A percentile compares a stretch with the other conserved stretches of the same genome.
phyloP scores from a whole-genome alignment of 2,329 filamentous ascomycete genomes.

The Metarhizium guizhouense region DNA sequence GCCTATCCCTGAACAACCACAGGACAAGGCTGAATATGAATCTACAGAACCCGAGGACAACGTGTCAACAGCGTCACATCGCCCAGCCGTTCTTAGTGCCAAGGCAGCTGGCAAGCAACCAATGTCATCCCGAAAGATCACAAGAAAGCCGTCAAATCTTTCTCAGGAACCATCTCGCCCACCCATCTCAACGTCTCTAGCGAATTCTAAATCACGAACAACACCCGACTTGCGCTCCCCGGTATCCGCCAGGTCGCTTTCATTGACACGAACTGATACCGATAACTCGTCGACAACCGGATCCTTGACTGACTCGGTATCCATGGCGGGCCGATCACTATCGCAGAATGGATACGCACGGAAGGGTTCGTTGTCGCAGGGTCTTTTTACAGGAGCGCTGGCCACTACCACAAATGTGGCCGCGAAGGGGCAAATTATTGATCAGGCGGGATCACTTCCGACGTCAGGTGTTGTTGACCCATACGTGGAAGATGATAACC shows the following conservation, averaged over 20 bases:
- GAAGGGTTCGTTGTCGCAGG: constrained; percentile 11
- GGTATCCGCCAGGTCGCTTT: constrained; percentile 2
- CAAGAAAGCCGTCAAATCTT: constrained; percentile 9
- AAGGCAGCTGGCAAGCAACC: constrained; percentile 43
- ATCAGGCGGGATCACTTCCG: constrained; percentile 25
- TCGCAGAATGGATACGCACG: constrained; percentile 21
- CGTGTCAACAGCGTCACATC: background rate
- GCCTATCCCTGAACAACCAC: constrained; percentile 18
- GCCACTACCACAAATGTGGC: constrained; percentile 32
- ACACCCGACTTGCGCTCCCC: constrained; percentile 2
- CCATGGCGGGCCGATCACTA: constrained; percentile 22
- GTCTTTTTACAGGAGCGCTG: constrained; percentile 25
- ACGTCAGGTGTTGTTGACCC: constrained; percentile 14
- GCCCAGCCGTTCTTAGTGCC: constrained; percentile 21
- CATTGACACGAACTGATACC: constrained; percentile 2
- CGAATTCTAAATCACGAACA: constrained; percentile 1
- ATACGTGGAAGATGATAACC: constrained; percentile 15
- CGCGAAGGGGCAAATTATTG: constrained; percentile 35
- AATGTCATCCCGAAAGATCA: constrained; percentile 12
- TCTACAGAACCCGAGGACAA: constrained; percentile 1
- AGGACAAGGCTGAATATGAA: constrained; percentile 4
- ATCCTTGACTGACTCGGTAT: constrained; percentile 8
- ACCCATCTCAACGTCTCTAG: background rate
- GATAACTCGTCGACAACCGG: constrained; percentile 4
- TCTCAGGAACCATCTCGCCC: constrained; percentile 1